Evolutionary conservation across 257 asterid genomes (phyloP), one percentile per base, ranked within the genome.

Genomic region (Nemophila menziesii): DNA sequence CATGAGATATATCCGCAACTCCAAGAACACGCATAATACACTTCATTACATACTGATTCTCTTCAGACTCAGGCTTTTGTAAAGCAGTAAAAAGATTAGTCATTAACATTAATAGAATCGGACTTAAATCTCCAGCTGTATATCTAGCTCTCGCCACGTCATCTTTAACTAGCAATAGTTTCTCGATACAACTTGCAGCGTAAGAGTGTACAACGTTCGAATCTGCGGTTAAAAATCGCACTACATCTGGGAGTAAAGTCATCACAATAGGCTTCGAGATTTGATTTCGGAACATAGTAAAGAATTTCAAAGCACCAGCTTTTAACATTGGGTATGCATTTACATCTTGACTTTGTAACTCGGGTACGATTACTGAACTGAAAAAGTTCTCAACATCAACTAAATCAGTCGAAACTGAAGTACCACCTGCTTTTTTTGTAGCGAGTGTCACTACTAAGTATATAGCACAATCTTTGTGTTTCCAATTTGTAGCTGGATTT

Each of bases 21-120:
- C 93, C 90, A 65, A 84, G 93, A 61, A 89, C 98, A 60, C 98
- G 76, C 92, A 78, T 69, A 54, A 89, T 74, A 75, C 98, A 89
- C 69, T 84, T 79, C 98, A 89, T 89, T 49, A 80, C 87, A 69
- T 84, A 84, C 53, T 80, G 94, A 60, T 89, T 89, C 75, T 89
- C 98, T 72, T 89, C 98, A 9, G 95, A 89, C 53, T 89, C 98
- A 34, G 80, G 86, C 68, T 70, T 89, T 61, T 78, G 82, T 65
- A 89, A 49, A 67, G 95, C 87, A 57, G 56, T 56, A 52, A 80
- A 89, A 37, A 89, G 95, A 73, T 80, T 84, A 46, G 72, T 70
- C 94, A 89, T 72, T 65, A 89, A 49, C 20, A 55, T 41, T 29
- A 66, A 77, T 61, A 89, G 69, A 69, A 78, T 58, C 11, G 93